Evolutionary conservation across 2,329 filamentous ascomycete species (phyloP), one percentile per base, ranked within the genome.

Genomic region (Colletotrichum orbiculare): DNA sequence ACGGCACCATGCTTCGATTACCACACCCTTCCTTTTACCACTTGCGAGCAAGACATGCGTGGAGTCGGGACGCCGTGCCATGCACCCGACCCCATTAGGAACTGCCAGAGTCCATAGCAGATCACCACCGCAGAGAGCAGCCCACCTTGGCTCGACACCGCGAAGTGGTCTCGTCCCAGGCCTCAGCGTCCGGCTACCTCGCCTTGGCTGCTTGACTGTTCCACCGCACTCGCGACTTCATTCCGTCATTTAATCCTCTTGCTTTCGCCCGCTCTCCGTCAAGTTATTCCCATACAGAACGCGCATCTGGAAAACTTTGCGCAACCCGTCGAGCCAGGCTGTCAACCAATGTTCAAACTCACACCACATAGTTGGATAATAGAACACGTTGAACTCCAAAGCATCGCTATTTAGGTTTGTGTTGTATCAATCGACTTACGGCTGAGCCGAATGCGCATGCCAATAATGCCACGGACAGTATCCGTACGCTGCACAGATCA

Each of bases 1-100:
- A 39, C 10, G 33, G 12, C 50, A 57, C 49, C 54, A 46, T 34
- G 33, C 46, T 34, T 50, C 33, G 47, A 53, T 38, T 43, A 45
- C 42, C 50, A 62, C 50, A 39, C 41, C 57, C 17, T 62, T 52
- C 46, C 41, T 25, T 62, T 52, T 48, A 41, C 52, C 46, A 42
- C 38, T 53, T 59, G 62, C 63, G 47, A 63, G 37, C 58, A 48
- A 62, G 39, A 39, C 25, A 25, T 56, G 48, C 53, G 48, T 50
- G 49, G 54, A 58, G 54, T 50, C 34, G 50, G 48, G 42, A 43
- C 54, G 50, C 52, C 48, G 60, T 47, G 47, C 33, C 47, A 56
- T 64, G 64, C 60, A 64, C 41, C 60, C 64, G 60, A 45, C 64
- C 54, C 49, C 60, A 64, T 66, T 64, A 25, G 60, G 64, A 66